phyloP scores from a whole-genome alignment of 2,329 filamentous ascomycete species.

The Aspergillus latus region DNA sequence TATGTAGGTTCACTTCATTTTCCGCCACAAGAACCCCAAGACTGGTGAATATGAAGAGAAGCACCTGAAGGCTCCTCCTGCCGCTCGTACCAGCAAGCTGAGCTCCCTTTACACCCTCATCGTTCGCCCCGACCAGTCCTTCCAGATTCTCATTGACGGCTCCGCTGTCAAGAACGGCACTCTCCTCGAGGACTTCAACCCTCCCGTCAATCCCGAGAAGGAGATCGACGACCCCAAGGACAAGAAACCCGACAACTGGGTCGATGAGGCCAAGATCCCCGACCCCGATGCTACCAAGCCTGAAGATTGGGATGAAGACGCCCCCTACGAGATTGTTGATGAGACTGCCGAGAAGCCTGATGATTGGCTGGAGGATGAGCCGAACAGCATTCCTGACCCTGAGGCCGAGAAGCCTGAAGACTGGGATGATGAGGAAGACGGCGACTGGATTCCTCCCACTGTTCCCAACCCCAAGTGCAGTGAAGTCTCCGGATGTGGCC shows the following conservation, averaged over 20 bases:
- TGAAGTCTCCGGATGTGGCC: slow-evolving; percentile 88
- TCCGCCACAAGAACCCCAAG: slow-evolving; percentile 99
- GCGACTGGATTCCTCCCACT: slow-evolving; percentile 89
- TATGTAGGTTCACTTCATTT: slow-evolving; percentile 77
- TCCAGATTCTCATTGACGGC: slow-evolving; percentile 87
- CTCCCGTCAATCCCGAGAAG: slow-evolving; percentile 87
- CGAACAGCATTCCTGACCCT: slow-evolving; percentile 79
- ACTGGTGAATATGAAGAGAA: slow-evolving; percentile 99
- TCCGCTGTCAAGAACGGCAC: slow-evolving; percentile 83
- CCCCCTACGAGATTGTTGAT: slow-evolving; percentile 92
- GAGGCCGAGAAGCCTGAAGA: slow-evolving; percentile 97
- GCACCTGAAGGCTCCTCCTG: slow-evolving; percentile 81
- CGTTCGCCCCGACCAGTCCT: slow-evolving; percentile 95
- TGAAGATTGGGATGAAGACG: slow-evolving; percentile 98
- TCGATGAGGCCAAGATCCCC: slow-evolving; percentile 85
- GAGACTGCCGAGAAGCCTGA: slow-evolving; percentile 87
- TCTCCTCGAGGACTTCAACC: slow-evolving; percentile 89
- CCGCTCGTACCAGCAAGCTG: slow-evolving; percentile 86
- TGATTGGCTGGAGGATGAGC: slow-evolving; percentile 94
- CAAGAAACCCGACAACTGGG: slow-evolving; percentile 92
- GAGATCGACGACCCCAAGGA: slow-evolving; percentile 96
- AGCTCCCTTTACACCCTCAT: slow-evolving; percentile 95
- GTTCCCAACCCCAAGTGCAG: slow-evolving; percentile 95
- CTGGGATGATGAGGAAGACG: slow-evolving; percentile 99
- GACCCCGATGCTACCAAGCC: slow-evolving; percentile 95